Percentiles rank a stretch among this genome's conserved stretches.
These are phyloP conservation scores for Mycotypha africana DNA, from an alignment of 371 early-diverging fungal genomes.

Conservation along the genomic window DNA sequence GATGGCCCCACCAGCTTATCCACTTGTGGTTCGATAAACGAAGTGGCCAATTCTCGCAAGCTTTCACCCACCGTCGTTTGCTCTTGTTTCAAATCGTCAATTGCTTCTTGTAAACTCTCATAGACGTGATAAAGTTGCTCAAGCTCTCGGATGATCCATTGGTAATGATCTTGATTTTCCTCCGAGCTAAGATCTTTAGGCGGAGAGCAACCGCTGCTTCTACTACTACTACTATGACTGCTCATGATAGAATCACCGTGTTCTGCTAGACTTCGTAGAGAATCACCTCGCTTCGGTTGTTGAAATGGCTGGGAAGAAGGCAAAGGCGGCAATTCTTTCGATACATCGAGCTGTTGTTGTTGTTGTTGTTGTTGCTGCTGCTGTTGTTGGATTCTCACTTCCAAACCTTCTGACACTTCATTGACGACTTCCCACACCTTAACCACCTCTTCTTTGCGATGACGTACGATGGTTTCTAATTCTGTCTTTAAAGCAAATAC, in stretches of 20 bases:
- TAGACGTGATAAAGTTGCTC: conserved; percentile 50
- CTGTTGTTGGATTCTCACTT: conserved; percentile 12
- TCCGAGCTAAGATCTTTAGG: conserved; percentile 27
- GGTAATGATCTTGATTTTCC: conserved; percentile 51
- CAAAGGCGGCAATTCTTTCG: too few species aligned
- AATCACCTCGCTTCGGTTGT: background rate
- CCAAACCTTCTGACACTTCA: conserved; percentile 42
- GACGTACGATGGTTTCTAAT: conserved; percentile 48
- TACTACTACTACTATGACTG: too few species aligned
- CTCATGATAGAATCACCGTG: too few species aligned
- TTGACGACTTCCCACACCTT: conserved; percentile 62
- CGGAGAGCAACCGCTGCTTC: too few species aligned
- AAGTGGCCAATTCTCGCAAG: conserved; percentile 18
- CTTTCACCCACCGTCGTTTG: conserved; percentile 32
- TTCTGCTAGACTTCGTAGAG: background rate
- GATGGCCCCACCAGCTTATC: conserved; percentile 32
- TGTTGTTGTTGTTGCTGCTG: conserved; percentile 6
- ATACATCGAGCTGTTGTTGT: too few species aligned
- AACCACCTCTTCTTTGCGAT: conserved; percentile 54
- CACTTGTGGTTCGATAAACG: conserved; percentile 39
- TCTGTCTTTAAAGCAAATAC: conserved; percentile 49
- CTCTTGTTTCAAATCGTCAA: conserved; percentile 36
- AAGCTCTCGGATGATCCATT: conserved; percentile 53
- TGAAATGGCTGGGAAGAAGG: background rate
- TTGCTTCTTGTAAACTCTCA: conserved; percentile 28